Conservation (phyloP, 805 yeast species). For the Kregervanrija pseudodelftensis region DNA sequence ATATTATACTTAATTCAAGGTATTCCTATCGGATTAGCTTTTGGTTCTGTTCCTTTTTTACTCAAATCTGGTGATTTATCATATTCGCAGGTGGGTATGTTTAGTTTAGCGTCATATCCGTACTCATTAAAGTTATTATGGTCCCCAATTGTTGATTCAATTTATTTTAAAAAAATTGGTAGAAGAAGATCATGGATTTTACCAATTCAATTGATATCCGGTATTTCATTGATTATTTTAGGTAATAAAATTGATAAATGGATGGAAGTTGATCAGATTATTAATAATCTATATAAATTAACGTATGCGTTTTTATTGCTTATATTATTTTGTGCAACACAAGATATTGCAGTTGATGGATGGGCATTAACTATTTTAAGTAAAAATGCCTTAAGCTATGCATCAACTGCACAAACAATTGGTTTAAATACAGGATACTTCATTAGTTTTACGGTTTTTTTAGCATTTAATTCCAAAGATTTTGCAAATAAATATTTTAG, state of each 20-base stretch:
- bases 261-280: conserved; percentile 38
- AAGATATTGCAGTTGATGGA: conserved; percentile 98
- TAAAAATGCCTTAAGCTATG: conserved; percentile 73
- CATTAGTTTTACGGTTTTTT: conserved; percentile 80
- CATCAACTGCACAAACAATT: conserved; percentile 95
- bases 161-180: conserved; percentile 62
- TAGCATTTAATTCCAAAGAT: conserved; percentile 86
- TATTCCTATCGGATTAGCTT: conserved; percentile 93
- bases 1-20: conserved; percentile 83
- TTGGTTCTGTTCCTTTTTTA: conserved; percentile 89
- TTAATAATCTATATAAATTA: conserved; percentile 42
- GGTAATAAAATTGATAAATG: conserved; percentile 50
- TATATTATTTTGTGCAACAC: conserved; percentile 90
- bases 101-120: conserved; percentile 90
- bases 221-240: conserved; percentile 55
- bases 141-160: conserved; percentile 94
- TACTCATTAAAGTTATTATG: conserved; percentile 86
- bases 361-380: conserved; percentile 93
- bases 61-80: conserved; percentile 69
- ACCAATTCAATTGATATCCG: conserved; percentile 82
- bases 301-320: conserved; percentile 69
- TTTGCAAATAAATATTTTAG: conserved; percentile 85
- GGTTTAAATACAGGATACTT: conserved; percentile 94
- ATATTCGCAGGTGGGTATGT: conserved; percentile 85
- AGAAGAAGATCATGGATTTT: conserved; percentile 90